Conservation (phyloP, 352 stramenopile genomes). For the Globisporangium iwayamae region DNA sequence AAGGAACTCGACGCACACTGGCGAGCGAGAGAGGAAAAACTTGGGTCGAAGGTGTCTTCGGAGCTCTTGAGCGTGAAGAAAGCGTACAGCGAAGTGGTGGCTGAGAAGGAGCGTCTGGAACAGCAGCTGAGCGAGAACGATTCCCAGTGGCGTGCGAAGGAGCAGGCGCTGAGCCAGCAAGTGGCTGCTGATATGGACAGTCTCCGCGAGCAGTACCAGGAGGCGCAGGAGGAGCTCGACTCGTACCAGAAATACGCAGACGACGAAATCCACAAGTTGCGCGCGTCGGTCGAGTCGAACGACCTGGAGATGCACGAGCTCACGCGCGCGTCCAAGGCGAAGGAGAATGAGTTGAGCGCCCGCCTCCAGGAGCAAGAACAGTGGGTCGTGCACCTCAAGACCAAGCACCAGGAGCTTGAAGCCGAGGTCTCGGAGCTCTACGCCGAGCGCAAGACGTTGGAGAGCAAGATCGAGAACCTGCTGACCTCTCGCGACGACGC, state of each 20-base stretch:
- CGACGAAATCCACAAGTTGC: slow-evolving; percentile 47
- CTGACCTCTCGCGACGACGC: slow-evolving; percentile 21
- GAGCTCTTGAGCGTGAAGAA: slow-evolving; percentile 17
- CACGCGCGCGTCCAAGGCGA: slow-evolving; percentile 18
- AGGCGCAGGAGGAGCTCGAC: slow-evolving; percentile 49
- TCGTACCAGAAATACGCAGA: slow-evolving; percentile 48
- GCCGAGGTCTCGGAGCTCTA: slow-evolving; percentile 29
- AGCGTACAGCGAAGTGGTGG: slow-evolving; percentile 17
- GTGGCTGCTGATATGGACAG: slow-evolving; percentile 29
- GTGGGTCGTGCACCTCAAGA: slow-evolving; percentile 23
- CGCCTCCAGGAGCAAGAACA: slow-evolving; percentile 25
- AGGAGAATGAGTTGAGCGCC: slow-evolving; percentile 25
- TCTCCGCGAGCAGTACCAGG: slow-evolving; percentile 38
- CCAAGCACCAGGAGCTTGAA: slow-evolving; percentile 29
- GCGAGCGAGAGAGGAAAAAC: slow-evolving; percentile 5
- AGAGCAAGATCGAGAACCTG: slow-evolving; percentile 28
- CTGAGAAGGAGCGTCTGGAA: slow-evolving; percentile 31
- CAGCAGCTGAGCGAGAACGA: slow-evolving; percentile 26
- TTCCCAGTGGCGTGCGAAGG: slow-evolving; percentile 30
- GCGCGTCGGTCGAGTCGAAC: slow-evolving; percentile 29
- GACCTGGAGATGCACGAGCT: slow-evolving; percentile 37
- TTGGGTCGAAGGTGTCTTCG: slow-evolving; percentile 19
- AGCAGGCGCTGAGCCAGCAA: slow-evolving; percentile 31
- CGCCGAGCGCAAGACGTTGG: slow-evolving; percentile 21
- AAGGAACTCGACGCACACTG: slow-evolving; percentile 12